Percentiles rank a stretch among this genome's conserved stretches.
Conservation (phyloP, 176 grass and related monocot species). For the Oryza coarctata region DNA sequence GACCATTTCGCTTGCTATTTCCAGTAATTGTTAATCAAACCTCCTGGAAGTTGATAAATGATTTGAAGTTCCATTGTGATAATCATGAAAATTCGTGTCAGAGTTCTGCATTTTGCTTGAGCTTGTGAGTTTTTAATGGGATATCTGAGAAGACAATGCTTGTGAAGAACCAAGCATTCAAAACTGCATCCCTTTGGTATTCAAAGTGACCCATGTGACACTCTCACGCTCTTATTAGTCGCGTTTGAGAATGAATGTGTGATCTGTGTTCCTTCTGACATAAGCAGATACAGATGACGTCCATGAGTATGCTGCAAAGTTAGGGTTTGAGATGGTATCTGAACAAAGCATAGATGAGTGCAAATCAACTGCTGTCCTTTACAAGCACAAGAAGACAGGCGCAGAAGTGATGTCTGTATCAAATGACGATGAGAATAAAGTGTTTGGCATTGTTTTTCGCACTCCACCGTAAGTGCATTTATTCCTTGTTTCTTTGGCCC, state of each 20-base stretch:
- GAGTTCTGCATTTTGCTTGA: constrained; percentile 15
- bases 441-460: constrained; percentile 94
- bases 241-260: constrained; percentile 4
- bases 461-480: constrained; percentile 86
- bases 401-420: constrained; percentile 89
- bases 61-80: neutral
- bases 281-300: constrained; percentile 58
- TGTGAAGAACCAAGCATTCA: neutral
- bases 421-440: constrained; percentile 96
- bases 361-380: constrained; percentile 84
- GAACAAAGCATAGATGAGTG: constrained; percentile 95
- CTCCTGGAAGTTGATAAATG: neutral
- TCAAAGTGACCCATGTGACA: neutral
- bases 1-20: constrained; percentile 9
- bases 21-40: neutral
- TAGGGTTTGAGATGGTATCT: constrained; percentile 83
- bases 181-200: neutral
- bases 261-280: constrained; percentile 36
- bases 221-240: neutral
- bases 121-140: neutral
- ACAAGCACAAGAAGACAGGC: constrained; percentile 95
- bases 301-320: constrained; percentile 69
- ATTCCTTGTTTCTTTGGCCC: neutral
- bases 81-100: neutral
- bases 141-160: neutral